Evolutionary conservation across 352 stramenopile genomes (phyloP).

Genomic region (Globisporangium mamillatum): DNA sequence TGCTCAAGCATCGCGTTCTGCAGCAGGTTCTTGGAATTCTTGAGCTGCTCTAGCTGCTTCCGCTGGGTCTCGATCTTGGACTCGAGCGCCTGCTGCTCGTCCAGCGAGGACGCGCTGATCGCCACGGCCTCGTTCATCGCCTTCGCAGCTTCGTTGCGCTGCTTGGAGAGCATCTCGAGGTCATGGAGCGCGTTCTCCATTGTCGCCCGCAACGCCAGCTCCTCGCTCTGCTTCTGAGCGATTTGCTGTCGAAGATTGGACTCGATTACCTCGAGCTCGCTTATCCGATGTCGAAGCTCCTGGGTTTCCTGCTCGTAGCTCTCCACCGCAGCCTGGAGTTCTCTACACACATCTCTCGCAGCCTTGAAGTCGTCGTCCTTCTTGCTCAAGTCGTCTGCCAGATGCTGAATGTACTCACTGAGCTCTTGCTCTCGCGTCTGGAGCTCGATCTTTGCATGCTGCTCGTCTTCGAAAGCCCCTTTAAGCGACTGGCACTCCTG

Average conservation of each 20-base stretch:
- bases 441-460: conserved; percentile 31
- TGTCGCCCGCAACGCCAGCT: conserved; percentile 44
- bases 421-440: conserved; percentile 33
- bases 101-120: conserved; percentile 74
- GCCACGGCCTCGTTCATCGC: conserved; percentile 85
- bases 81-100: conserved; percentile 74
- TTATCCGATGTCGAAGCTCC: conserved; percentile 22
- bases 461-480: conserved; percentile 29
- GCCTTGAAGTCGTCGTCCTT: conserved; percentile 50
- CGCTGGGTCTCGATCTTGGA: conserved; percentile 56
- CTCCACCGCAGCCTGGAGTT: conserved; percentile 46
- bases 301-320: conserved; percentile 30
- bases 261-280: conserved; percentile 27
- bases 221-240: conserved; percentile 43
- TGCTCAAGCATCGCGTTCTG: conserved; percentile 86
- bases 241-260: conserved; percentile 39
- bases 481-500: conserved; percentile 29
- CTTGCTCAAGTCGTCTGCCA: conserved; percentile 27
- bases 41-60: conserved; percentile 73
- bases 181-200: conserved; percentile 74
- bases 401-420: conserved; percentile 31
- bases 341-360: conserved; percentile 45
- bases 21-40: conserved; percentile 68
- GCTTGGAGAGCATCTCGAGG: conserved; percentile 53
- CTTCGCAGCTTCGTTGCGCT: conserved; percentile 74